These are phyloP conservation scores for Fusarium coicis DNA, from an alignment of 2,329 filamentous ascomycete genomes.

Conservation along the genomic window DNA sequence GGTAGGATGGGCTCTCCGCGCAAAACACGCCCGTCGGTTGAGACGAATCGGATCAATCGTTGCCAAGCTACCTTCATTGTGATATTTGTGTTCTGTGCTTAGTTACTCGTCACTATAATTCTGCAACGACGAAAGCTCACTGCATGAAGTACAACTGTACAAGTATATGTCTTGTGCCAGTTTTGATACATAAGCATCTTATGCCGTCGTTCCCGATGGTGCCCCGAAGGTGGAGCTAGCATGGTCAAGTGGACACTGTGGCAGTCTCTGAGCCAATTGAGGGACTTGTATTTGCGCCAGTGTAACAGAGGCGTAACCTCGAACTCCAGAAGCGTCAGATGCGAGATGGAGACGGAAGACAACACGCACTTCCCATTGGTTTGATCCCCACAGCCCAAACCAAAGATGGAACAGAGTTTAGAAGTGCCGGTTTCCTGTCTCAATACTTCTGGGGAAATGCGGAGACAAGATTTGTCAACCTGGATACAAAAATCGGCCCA, in stretches of 20 bases:
- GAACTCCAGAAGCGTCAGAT: neutral
- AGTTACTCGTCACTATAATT: neutral
- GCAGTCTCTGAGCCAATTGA: neutral
- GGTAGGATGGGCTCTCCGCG: constrained; percentile 64
- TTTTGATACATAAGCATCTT: neutral
- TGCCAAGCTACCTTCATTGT: constrained; percentile 56
- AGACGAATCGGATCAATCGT: constrained; percentile 65
- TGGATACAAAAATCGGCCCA: constrained; percentile 4
- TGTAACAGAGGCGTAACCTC: neutral
- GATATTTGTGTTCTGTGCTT: neutral
- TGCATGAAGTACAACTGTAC: neutral
- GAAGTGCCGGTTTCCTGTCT: neutral
- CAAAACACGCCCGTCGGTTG: constrained; percentile 60
- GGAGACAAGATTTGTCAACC: neutral
- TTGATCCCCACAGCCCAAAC: neutral
- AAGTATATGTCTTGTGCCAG: neutral
- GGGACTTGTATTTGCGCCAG: neutral
- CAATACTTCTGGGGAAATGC: neutral
- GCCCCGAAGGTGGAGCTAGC: neutral
- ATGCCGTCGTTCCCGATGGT: neutral
- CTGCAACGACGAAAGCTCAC: fast-evolving
- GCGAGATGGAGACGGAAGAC: neutral
- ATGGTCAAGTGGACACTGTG: neutral
- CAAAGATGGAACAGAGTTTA: neutral
- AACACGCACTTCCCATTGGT: neutral